Evolutionary conservation across 331 rosid species (phyloP), one percentile per base, ranked within the genome.

Genomic region (Erythrophleum ivorense): DNA sequence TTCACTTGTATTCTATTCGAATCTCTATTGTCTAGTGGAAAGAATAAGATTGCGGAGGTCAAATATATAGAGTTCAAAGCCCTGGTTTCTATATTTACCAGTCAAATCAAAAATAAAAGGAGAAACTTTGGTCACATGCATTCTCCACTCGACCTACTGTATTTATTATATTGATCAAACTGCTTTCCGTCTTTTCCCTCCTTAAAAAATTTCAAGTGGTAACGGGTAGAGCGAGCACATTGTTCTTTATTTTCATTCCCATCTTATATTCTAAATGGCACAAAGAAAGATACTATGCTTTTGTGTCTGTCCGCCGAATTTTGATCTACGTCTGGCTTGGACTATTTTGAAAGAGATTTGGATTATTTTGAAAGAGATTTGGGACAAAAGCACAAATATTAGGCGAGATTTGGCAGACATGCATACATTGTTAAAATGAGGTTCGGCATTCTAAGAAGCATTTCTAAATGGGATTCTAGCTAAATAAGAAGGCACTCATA

Each of bases 81-180:
- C 65, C 1, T 15, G 18, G 33, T 50, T 45, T 68, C 11, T 9
- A 58, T 58, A 21, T 21, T 58, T 58, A 54, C 29, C 34, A 21
- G 64, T 58, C 34, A 58, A 19, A 55, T 55, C 41, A n/a, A 5
- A 55, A 55, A 55, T n/a, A 55, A n/a, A 18, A 58, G 34, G 34
- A 76, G 19, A 78, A 34, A 67, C 29, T 15, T 62, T 40, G 53
- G 77, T 14, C 87, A 43, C 80, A 46, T 58, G 78, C 78, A 80
- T 36, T 16, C 67, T 62, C 43, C 52, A 15, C 34, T 40, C 29
- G 19, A 43, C 8, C 46, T 43, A 43, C 41, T 3, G 41, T 38
- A 38, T 38, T 38, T 38, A 6, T 38, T 38, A 38, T 38, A 38
- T 46, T 70, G 31, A 6, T 58, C n/a, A 43, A 48, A 57, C 33